Percentiles rank a stretch among this genome's conserved stretches.
Conservation (phyloP, 2,329 filamentous ascomycete species). For the Aaosphaeria arxii region DNA sequence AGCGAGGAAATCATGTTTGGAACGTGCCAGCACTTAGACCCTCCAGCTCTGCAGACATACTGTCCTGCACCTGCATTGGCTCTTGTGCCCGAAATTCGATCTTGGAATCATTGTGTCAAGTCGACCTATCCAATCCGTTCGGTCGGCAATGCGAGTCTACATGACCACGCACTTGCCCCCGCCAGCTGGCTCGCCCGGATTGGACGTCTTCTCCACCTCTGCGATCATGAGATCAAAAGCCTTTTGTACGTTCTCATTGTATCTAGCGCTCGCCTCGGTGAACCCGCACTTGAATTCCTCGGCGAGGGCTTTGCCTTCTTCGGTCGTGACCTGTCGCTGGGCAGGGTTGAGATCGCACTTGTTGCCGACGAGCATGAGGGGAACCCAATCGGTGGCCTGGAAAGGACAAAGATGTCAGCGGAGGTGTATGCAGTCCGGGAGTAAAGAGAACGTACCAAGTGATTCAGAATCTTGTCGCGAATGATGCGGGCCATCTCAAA, state of each 20-base stretch:
- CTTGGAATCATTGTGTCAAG: no score
- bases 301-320: constrained; percentile 80
- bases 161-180: constrained; percentile 82
- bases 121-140: no score
- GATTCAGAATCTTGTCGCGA: constrained; percentile 94
- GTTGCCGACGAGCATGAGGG: constrained; percentile 93
- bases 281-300: constrained; percentile 89
- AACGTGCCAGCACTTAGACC: no score
- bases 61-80: no score
- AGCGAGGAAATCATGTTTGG: no score
- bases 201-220: constrained; percentile 92
- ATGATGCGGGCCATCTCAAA: constrained; percentile 98
- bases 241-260: constrained; percentile 89
- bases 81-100: no score
- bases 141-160: constrained; percentile 48
- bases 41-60: no score
- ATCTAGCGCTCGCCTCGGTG: constrained; percentile 91
- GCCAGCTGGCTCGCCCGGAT: constrained; percentile 77
- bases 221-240: constrained; percentile 92
- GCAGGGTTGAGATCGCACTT: constrained; percentile 92
- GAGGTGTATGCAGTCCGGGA: constrained; percentile 1
- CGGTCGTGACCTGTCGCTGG: constrained; percentile 83
- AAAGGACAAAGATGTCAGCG: constrained; percentile 7
- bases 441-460: constrained; percentile 63
- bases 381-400: constrained; percentile 87